These are phyloP conservation scores for Penicillium nordicum DNA, from an alignment of 2,329 filamentous ascomycete genomes.

Conservation along the genomic window DNA sequence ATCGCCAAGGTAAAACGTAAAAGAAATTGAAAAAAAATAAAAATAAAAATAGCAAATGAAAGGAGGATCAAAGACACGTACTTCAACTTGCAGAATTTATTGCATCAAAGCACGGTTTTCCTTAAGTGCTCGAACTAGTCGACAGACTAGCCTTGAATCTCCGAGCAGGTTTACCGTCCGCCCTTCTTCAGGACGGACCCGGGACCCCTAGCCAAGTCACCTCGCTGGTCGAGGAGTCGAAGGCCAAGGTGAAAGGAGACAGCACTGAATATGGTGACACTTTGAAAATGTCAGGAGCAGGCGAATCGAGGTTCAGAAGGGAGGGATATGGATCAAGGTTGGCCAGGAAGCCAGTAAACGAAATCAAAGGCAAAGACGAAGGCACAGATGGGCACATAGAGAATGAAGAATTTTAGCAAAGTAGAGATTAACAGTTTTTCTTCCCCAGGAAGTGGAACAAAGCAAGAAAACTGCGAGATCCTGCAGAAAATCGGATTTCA, in stretches of 20 bases:
- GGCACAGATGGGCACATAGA: slow-evolving; percentile 39
- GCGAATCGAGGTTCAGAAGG: slow-evolving; percentile 15
- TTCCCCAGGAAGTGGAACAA: slow-evolving; percentile 12
- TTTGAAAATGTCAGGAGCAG: slow-evolving; percentile 14
- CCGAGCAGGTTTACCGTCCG: slow-evolving; percentile 48
- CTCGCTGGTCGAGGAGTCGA: slow-evolving; percentile 28
- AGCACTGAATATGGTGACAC: slow-evolving; percentile 14
- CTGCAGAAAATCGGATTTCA: slow-evolving; percentile 20
- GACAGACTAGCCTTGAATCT: slow-evolving; percentile 15
- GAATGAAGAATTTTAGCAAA: slow-evolving; percentile 13
- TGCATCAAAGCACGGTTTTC: slow-evolving; percentile 8
- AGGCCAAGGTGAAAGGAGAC: slow-evolving; percentile 18
- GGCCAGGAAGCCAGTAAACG: slow-evolving; percentile 30
- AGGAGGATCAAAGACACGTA: slow-evolving; percentile 3
- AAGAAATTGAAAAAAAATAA: not conserved
- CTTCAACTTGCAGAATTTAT: slow-evolving; percentile 14
- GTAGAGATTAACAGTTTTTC: not conserved
- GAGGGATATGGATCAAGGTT: slow-evolving; percentile 15
- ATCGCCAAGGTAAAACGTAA: slow-evolving; percentile 7
- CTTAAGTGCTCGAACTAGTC: slow-evolving; percentile 6
- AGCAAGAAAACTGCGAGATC: slow-evolving; percentile 3
- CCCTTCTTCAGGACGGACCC: slow-evolving; percentile 52
- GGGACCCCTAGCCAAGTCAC: slow-evolving; percentile 47
- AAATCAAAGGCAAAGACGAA: slow-evolving; percentile 25
- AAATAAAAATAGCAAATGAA: not conserved